Base-by-base conservation (phyloP, 1,284 basidiomycete species). In the Ustilago trichophora region DNA sequence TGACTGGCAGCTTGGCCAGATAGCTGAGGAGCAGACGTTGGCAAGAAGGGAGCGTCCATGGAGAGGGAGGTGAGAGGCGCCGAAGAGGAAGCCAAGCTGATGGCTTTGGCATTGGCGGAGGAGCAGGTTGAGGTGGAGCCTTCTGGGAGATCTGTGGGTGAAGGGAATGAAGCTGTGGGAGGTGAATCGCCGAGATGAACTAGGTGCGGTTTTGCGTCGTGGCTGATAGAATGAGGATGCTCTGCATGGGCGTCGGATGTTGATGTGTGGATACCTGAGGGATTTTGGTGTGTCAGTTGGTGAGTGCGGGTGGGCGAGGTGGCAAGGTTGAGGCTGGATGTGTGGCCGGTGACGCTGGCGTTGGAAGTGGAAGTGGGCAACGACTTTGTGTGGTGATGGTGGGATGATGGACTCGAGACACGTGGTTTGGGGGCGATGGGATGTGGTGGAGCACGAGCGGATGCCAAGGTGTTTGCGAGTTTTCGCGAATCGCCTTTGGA, bases 61-160 rank as follows among this genome's bases (percentile, higher is more conserved):
- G 37, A 36, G 15, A 38, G 34, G 15, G 56, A 32, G 0, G 38
- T 34, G 3, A 19, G 10, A 7, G 29, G 8, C 3, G 7, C 26
- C 3, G 25, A n/a, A 25, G 37, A 16, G 29, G 50, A 43, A 35
- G 46, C 51, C 19, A 50, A 33, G 36, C 19, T 31, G 46, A 45
- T 32, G 31, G 38, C 18, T 13, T 54, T 49, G 31, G 50, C 47
- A 24, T 62, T 25, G 15, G 36, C 33, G 7, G 51, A 54, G 16
- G 58, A 46, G 33, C 33, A 54, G 19, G 51, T 46, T n/a, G 58
- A 62, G 6, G 46, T 32, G 15, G 50, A 45, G 9, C 32, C 33
- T 31, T 62, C 41, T 8, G 42, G 19, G 4, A 27, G 33, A 10
- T 59, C 33, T 6, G 44, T 26, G 19, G 48, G 49, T 1, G 49